Evolutionary conservation across 2,329 filamentous ascomycete species (phyloP), one percentile per base, ranked within the genome.

Genomic region (Monosporascus ibericus): DNA sequence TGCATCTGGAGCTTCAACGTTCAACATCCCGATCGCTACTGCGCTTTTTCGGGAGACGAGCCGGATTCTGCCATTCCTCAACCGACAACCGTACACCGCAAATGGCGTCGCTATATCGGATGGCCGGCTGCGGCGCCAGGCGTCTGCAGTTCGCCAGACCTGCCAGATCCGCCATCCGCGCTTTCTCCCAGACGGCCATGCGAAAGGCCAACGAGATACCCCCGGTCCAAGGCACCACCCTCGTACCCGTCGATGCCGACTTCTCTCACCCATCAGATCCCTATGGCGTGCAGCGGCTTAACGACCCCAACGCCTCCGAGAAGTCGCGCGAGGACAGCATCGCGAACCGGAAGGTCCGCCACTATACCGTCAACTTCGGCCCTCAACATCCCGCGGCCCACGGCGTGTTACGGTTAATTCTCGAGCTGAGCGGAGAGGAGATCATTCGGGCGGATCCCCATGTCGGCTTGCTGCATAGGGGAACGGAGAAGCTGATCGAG

Each of bases 281-380:
- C 52, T 78, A 78, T 62, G 74, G 76, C 62, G 63, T 77, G 42
- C 60, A 72, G 60, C 66, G 71, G 62, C 63, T 72, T 50, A 63
- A 68, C 49, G 65, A 72, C 47, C 68, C 72, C 52, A 70, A 72
- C 56, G 62, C 65, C 57, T 68, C 73, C 59, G 73, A 79, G 63
- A 74, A 75, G 64, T 67, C 70, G 58, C 68, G 69, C 61, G 75
- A 80, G 59, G 75, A 73, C 63, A 75, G 72, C 53, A 70, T 81
- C 57, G 71, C 69, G 58, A 71, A 75, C 73, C 87, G 92, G 72
- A 97, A 96, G 81, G 88, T 99, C 70, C 86, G 94, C 62, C 94
- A 99, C 76, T 99, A 99, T 77, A 99, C 94, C 6, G 92, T 99
- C 78, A 99, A 99, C 80, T 99, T 99, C 67, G 94, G 94, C 52